Conservation (phyloP, 2,329 filamentous ascomycete genomes). For the Bipolaris victoriae region DNA sequence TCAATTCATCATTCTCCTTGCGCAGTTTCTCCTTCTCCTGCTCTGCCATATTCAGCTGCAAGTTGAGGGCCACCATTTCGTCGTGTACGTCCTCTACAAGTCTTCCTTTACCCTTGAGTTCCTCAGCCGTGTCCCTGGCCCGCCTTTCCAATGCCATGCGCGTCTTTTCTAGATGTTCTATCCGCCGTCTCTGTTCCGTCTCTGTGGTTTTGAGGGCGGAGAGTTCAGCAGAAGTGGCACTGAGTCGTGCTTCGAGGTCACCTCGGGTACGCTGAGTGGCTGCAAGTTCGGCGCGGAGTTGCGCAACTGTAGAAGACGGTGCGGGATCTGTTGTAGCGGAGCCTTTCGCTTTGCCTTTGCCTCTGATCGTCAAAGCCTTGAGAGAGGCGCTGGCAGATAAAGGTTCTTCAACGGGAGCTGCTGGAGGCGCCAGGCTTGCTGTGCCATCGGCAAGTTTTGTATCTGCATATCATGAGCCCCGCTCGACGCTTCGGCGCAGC, state of each 20-base stretch:
- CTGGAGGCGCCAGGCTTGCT: slow-evolving; percentile 40
- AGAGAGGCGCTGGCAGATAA: slow-evolving; percentile 26
- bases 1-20: slow-evolving; percentile 84
- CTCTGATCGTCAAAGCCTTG: slow-evolving; percentile 35
- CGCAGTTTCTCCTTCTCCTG: slow-evolving; percentile 74
- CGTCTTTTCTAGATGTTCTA: slow-evolving; percentile 68
- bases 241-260: slow-evolving; percentile 69
- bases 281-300: slow-evolving; percentile 67
- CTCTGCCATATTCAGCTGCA: slow-evolving; percentile 87
- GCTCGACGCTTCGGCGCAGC: background rate
- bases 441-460: slow-evolving; percentile 56
- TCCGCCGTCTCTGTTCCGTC: slow-evolving; percentile 64
- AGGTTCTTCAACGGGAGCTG: slow-evolving; percentile 26
- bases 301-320: slow-evolving; percentile 32
- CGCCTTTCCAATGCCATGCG: slow-evolving; percentile 67
- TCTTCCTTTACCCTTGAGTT: slow-evolving; percentile 82
- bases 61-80: slow-evolving; percentile 84
- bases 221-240: slow-evolving; percentile 68
- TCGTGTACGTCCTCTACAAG: slow-evolving; percentile 88
- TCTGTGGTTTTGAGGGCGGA: slow-evolving; percentile 65
- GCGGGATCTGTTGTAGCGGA: slow-evolving; percentile 20
- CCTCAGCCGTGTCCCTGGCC: slow-evolving; percentile 81
- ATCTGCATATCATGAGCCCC: slow-evolving; percentile 40
- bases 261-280: slow-evolving; percentile 77
- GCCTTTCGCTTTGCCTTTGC: slow-evolving; percentile 23